phyloP scores from a whole-genome alignment of 1,284 basidiomycete species.

The Melanopsichium pennsylvanicum region DNA sequence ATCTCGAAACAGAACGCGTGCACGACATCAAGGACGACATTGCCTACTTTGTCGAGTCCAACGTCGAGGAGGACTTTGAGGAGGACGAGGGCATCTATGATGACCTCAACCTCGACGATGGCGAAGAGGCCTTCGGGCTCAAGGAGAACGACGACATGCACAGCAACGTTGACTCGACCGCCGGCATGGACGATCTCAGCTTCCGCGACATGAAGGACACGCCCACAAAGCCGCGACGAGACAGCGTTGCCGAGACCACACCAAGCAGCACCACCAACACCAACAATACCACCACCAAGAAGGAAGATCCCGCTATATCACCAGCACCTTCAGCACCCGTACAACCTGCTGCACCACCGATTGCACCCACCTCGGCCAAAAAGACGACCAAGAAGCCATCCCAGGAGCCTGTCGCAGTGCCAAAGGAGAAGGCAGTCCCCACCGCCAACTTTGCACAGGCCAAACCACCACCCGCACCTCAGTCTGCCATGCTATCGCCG shows the following conservation, averaged over 20 bases:
- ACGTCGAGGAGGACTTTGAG: constrained; percentile 95
- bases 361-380: constrained; percentile 27
- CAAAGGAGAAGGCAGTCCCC: constrained; percentile 74
- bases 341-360: constrained; percentile 6
- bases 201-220: constrained; percentile 37
- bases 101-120: constrained; percentile 95
- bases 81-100: constrained; percentile 98
- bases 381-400: constrained; percentile 48
- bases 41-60: constrained; percentile 93
- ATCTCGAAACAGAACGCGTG: constrained; percentile 82
- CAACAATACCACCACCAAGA: constrained; percentile 68
- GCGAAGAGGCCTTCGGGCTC: constrained; percentile 71
- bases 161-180: constrained; percentile 69
- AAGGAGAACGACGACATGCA: constrained; percentile 74
- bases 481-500: constrained; percentile 44
- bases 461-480: constrained; percentile 69
- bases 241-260: constrained; percentile 31
- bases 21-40: constrained; percentile 90
- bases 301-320: constrained; percentile 24
- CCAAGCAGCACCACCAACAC: constrained; percentile 72
- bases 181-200: constrained; percentile 66
- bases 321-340: constrained; percentile 14
- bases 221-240: constrained; percentile 33
- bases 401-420: constrained; percentile 40
- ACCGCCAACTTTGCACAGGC: constrained; percentile 77